Evolutionary conservation across 2,329 filamentous ascomycete species (phyloP), one percentile per base, ranked within the genome.

Genomic region (Thelonectria olida): DNA sequence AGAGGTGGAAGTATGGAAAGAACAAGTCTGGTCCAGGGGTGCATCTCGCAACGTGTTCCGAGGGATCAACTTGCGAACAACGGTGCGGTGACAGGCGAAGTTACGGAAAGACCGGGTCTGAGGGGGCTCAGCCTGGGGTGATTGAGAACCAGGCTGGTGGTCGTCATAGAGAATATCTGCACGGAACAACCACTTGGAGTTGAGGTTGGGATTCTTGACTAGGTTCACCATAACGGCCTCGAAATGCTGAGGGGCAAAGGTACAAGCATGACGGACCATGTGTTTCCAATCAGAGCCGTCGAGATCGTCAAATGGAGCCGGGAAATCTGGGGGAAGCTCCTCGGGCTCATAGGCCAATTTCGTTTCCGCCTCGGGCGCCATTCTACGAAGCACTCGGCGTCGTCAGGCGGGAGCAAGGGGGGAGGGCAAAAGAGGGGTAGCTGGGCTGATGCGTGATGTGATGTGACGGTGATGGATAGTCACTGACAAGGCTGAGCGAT

Each of bases 11-110:
- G 71, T 66, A 74, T 92, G 92, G 64, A 94, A 85, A 56, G 92
- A 84, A 75, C 93, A 97, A 2, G 93, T 97, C 76, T 98, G 95
- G 58, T 93, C 85, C 64, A 97, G 77, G 2, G 90, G 83, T 19
- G 82, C 80, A 75, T 98, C 95, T 23, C 95, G 80, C 55, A 89
- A 84, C 3, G 89, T 87, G 75, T 97, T 97, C 51, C 95, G 84
- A 3, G 95, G 95, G 47, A 97, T 89, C 69, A 97, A 80, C 62
- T 84, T 90, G 61, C 94, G 85, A 7, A 97, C 85, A 19, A 97
- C 82, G 1, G 88, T 88, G 66, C 90, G 88, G 22, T 84, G 81
- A 28, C 88, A 79, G 23, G 51, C 58, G 53, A 78, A 73, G 48
- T 63, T 66, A 12, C 54, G 47, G 8, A 79, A 67, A 13, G 64